Base-by-base conservation (phyloP, 345 rosid genomes). In the Pelargonium nanum region DNA sequence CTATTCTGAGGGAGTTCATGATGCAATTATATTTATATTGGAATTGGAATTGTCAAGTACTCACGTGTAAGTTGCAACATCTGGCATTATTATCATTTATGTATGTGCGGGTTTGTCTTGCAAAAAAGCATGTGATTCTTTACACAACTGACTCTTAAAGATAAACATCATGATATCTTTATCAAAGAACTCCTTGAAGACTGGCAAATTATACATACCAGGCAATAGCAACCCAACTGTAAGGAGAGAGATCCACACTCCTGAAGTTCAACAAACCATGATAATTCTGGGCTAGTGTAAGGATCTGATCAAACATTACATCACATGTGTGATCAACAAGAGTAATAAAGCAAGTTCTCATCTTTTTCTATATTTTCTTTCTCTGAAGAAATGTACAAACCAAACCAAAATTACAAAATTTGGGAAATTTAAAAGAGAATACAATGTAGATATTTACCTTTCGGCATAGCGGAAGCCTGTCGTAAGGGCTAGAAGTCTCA, bases 201-300 rank as follows among this genome's bases (percentile, higher is more conserved):
- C 48, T 6, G 48, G 15, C 10, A 40, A 40, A 40, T 40, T 5
- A 22, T 26, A 58, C 72, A 55, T 70, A 77, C 81, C 81, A 77
- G 13, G 81, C 78, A 53, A 77, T 22, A 50, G 78, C 64, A 48
- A 77, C 24, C 81, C 81, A 77, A 53, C 78, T 77, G 57, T 68
- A 60, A 30, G 67, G 61, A n/a, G 78, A 64, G 57, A 74, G 64
- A 45, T 77, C 74, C 1, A 56, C 53, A 72, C 75, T 65, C 48
- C 40, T 26, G 59, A 77, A 22, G 22, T 59, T 66, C 4, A 56
- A 22, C 53, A 77, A 19, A 13, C 68, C 67, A 0, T 70, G 71
- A 56, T 68, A 62, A 9, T 48, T 30, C 66, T 56, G 23, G 24
- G 71, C 73, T 48, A 77, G 53, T 19, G 59, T 68, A 24, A 28